Conservation (phyloP, 192 early-diverging fungal species). For the Coemansia sp. region DNA sequence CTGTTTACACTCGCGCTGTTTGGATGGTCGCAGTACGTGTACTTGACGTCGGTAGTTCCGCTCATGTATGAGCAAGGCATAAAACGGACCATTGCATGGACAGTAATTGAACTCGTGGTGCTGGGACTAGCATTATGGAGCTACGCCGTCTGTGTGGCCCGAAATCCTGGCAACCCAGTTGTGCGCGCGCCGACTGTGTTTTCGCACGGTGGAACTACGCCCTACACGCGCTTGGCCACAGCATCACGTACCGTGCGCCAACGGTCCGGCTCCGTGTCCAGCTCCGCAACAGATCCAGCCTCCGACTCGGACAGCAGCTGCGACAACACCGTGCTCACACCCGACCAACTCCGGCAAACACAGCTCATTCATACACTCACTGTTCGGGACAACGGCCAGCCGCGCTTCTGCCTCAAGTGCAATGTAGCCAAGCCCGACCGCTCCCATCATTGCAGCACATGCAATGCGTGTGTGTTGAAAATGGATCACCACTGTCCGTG, state of each 20-base stretch:
- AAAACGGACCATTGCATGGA: constrained; percentile 1
- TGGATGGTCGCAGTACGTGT: constrained; percentile 33
- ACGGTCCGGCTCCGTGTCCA: constrained; percentile 17
- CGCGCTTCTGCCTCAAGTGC: constrained; percentile 54
- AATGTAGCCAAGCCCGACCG: constrained; percentile 72
- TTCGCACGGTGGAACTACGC: constrained; percentile 13
- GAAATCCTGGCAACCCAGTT: constrained; percentile 25
- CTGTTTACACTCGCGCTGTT: constrained; percentile 38
- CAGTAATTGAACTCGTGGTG: neutral
- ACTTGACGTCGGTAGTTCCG: constrained; percentile 21
- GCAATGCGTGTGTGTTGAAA: constrained; percentile 69
- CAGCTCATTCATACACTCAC: constrained; percentile 45
- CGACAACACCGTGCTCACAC: constrained; percentile 25
- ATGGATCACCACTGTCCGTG: constrained; percentile 82
- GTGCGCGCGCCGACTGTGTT: neutral
- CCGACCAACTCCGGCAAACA: constrained; percentile 30
- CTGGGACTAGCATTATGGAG: constrained; percentile 28
- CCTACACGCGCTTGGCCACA: constrained; percentile 7
- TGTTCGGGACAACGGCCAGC: constrained; percentile 42
- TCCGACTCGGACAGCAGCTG: constrained; percentile 9
- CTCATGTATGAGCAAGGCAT: constrained; percentile 13
- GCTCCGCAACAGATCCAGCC: neutral
- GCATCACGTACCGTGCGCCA: neutral
- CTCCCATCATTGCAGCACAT: constrained; percentile 76
- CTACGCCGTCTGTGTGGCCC: constrained; percentile 34